Conservation (phyloP, 306 rosid species). For the Vicia villosa region DNA sequence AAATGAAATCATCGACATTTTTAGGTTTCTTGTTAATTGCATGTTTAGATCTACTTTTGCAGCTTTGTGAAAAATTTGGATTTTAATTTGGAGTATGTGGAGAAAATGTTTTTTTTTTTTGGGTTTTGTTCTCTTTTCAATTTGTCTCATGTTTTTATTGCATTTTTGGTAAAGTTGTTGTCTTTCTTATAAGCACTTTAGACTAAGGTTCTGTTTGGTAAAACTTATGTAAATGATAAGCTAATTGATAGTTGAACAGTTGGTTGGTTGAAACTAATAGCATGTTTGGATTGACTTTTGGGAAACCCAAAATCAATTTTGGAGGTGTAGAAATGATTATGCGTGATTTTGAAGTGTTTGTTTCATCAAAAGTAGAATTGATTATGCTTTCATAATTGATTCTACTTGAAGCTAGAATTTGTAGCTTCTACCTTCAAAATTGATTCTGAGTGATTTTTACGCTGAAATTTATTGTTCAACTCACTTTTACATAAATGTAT, state of each 20-base stretch:
- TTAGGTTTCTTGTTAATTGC: not conserved
- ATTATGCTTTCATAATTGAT: too few species aligned
- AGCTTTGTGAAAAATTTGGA: not conserved
- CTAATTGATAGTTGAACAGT: not conserved
- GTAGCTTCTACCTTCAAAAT: too few species aligned
- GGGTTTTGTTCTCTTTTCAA: not conserved
- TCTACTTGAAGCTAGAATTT: too few species aligned
- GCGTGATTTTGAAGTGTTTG: too few species aligned
- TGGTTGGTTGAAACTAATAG: not conserved
- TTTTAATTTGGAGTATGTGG: not conserved
- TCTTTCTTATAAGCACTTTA: not conserved
- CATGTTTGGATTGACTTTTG: too few species aligned
- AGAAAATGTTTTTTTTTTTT: not conserved
- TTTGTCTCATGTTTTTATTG: not conserved
- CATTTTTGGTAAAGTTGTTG: not conserved
- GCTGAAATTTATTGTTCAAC: too few species aligned
- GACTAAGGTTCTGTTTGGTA: not conserved
- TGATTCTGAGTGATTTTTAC: too few species aligned
- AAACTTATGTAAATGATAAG: not conserved
- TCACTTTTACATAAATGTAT: too few species aligned
- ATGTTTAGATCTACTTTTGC: constrained; percentile 11
- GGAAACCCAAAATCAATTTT: too few species aligned
- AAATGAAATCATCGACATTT: not conserved
- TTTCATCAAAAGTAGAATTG: too few species aligned
- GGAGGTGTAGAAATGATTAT: too few species aligned